Conservation (phyloP, 768 basidiomycete genomes). For the Mycena albidolilacea region DNA sequence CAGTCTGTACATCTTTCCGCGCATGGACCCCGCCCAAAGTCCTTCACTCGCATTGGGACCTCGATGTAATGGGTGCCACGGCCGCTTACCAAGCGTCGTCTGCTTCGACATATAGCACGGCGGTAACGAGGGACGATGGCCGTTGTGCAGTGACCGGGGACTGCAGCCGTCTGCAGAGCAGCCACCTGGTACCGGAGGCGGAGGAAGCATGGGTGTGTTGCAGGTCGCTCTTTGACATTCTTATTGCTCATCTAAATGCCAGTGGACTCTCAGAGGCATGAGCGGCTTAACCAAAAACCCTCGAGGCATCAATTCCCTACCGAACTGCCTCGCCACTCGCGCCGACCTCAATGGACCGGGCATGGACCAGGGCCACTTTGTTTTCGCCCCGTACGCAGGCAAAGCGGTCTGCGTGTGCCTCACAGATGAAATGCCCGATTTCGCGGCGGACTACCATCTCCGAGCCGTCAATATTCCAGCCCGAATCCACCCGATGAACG, state of each 20-base stretch:
- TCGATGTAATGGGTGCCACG: slow-evolving; percentile 9
- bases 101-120: slow-evolving; percentile 10
- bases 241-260: slow-evolving; percentile 12
- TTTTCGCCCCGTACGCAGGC: slow-evolving; percentile 20
- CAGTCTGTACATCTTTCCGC: slow-evolving; percentile 21
- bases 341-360: slow-evolving; percentile 9
- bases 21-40: slow-evolving; percentile 20
- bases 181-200: slow-evolving; percentile 16
- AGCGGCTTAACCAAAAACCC: neutral
- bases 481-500: slow-evolving; percentile 25
- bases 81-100: neutral
- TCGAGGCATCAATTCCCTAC: neutral
- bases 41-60: slow-evolving; percentile 11
- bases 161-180: slow-evolving; percentile 8
- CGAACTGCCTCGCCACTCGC: slow-evolving; percentile 30
- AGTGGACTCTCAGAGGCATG: slow-evolving; percentile 20
- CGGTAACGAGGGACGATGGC: slow-evolving; percentile 13
- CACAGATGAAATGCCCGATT: slow-evolving; percentile 9
- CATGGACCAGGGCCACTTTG: slow-evolving; percentile 24
- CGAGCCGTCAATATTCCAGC: slow-evolving; percentile 16
- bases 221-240: neutral
- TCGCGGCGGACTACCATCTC: slow-evolving; percentile 28
- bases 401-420: slow-evolving; percentile 28
- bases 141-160: slow-evolving; percentile 26
- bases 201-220: slow-evolving; percentile 15